These are phyloP conservation scores for Cladosporium sp. DNA, from an alignment of 2,329 filamentous ascomycete genomes.

Conservation along the genomic window DNA sequence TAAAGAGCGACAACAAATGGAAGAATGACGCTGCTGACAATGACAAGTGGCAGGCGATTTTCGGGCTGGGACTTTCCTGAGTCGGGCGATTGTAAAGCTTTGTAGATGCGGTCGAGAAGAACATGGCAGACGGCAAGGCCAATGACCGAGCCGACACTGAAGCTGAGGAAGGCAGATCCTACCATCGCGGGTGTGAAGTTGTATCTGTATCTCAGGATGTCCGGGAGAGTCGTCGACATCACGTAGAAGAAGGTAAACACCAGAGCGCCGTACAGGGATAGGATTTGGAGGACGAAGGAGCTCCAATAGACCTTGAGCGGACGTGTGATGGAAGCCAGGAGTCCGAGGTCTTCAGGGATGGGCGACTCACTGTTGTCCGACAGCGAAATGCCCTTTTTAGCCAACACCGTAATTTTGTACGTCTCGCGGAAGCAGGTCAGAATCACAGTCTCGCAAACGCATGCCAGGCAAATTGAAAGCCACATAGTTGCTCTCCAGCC, in stretches of 20 bases:
- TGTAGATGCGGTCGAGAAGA: slow-evolving; percentile 36
- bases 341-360: slow-evolving; percentile 7
- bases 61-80: slow-evolving; percentile 45
- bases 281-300: slow-evolving; percentile 53
- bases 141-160: slow-evolving; percentile 43
- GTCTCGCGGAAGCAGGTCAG: slow-evolving; percentile 56
- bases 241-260: slow-evolving; percentile 45
- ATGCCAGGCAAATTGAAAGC: slow-evolving; percentile 47
- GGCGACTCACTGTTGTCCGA: slow-evolving; percentile 11
- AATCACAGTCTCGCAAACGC: slow-evolving; percentile 47
- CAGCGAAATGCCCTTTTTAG: background rate
- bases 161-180: slow-evolving; percentile 52
- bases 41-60: slow-evolving; percentile 58
- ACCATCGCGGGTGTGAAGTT: slow-evolving; percentile 46
- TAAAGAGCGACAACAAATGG: slow-evolving; percentile 55
- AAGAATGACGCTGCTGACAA: slow-evolving; percentile 49
- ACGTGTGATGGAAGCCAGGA: slow-evolving; percentile 38
- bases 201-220: slow-evolving; percentile 40
- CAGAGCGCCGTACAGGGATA: slow-evolving; percentile 42
- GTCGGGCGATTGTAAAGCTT: slow-evolving; percentile 25
- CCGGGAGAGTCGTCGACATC: slow-evolving; percentile 43
- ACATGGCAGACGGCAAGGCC: slow-evolving; percentile 35
- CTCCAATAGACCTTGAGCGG: slow-evolving; percentile 41
- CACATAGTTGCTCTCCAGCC: slow-evolving; percentile 55
- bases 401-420: slow-evolving; percentile 55